Conservation (phyloP, 257 asterid genomes). For the Eustoma russellianum region DNA sequence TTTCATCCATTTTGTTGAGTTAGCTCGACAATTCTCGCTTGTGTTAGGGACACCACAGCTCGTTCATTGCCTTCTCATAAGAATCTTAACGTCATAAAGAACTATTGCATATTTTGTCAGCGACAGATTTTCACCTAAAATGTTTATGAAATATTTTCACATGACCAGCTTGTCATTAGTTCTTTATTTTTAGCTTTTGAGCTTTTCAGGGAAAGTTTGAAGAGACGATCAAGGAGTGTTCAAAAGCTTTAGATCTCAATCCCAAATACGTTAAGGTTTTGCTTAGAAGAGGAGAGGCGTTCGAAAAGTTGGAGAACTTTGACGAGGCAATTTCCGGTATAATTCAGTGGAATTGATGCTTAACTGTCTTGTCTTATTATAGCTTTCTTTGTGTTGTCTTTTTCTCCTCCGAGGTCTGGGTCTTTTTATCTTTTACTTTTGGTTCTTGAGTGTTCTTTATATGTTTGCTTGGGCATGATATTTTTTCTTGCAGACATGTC, state of each 20-base stretch:
- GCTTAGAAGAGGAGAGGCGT: conserved; percentile 88
- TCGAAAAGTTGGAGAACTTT: conserved; percentile 73
- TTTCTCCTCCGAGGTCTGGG: not conserved
- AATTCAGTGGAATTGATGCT: not conserved
- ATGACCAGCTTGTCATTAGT: no score
- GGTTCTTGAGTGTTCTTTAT: conserved; percentile 5
- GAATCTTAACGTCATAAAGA: no score
- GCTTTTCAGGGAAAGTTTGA: conserved; percentile 52
- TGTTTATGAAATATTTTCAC: not conserved
- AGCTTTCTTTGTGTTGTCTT: not conserved
- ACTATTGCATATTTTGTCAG: no score
- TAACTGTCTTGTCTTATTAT: not conserved
- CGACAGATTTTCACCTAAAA: not conserved
- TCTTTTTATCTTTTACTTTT: not conserved
- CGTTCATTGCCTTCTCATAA: no score
- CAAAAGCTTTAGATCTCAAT: conserved; percentile 83
- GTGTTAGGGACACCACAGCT: no score
- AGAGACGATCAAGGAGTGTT: conserved; percentile 77
- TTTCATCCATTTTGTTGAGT: no score
- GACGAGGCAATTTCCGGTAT: conserved; percentile 88
- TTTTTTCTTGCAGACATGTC: conserved; percentile 54
- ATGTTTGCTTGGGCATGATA: conserved; percentile 4
- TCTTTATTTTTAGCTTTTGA: no score
- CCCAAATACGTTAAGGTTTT: conserved; percentile 66
- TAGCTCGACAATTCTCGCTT: no score